Evolutionary conservation across 1,139 yeast species (phyloP).

Genomic region (Saccharomycopsis hybrid): DNA sequence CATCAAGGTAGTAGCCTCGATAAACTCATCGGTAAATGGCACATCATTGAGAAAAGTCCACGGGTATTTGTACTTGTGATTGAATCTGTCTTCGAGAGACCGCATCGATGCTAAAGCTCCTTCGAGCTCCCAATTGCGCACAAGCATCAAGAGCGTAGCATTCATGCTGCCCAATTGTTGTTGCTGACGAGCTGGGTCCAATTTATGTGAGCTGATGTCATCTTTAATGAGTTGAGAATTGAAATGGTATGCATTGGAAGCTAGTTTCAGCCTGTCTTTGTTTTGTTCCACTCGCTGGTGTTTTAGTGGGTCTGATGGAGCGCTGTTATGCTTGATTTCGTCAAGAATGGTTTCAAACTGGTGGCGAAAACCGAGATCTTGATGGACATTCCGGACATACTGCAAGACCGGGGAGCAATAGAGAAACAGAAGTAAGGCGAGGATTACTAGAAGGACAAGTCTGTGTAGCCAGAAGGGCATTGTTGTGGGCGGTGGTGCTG

Average conservation of each 20-base stretch:
- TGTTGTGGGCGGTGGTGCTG: no score
- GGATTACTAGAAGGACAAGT: no score
- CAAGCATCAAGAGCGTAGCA: slow-evolving; percentile 68
- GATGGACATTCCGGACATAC: no score
- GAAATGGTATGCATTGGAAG: slow-evolving; percentile 24
- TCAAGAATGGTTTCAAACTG: no score
- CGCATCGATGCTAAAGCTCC: slow-evolving; percentile 65
- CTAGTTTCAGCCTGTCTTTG: slow-evolving; percentile 9
- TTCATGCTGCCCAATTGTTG: slow-evolving; percentile 30
- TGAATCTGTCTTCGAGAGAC: slow-evolving; percentile 61
- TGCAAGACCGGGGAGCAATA: no score
- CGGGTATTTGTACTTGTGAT: slow-evolving; percentile 62
- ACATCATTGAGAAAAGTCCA: slow-evolving; percentile 89
- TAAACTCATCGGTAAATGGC: slow-evolving; percentile 66
- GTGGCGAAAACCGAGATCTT: no score
- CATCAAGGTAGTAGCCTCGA: slow-evolving; percentile 63
- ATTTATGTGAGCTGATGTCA: no score
- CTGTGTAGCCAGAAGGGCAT: no score
- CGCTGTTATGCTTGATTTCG: no score
- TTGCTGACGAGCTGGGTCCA: neutral
- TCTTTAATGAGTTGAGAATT: neutral
- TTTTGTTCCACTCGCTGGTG: no score
- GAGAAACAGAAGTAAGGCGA: no score
- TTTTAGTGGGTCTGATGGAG: no score
- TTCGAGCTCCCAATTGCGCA: slow-evolving; percentile 57